Evolutionary conservation across 1,284 basidiomycete species (phyloP), one percentile per base, ranked within the genome.

Genomic region (Clitocybe nebularis): DNA sequence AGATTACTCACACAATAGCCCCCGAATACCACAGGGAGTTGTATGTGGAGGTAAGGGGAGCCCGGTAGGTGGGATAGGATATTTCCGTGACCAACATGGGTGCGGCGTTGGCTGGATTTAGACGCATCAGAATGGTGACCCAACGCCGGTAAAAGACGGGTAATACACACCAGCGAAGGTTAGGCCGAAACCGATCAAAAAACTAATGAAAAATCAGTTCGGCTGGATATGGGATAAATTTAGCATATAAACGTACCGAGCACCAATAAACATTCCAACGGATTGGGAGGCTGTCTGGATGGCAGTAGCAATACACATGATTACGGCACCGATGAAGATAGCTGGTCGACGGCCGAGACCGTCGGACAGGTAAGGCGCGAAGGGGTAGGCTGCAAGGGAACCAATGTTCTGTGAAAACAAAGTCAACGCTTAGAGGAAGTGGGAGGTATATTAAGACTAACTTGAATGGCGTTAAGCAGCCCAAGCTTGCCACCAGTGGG

Each of bases 21-120:
- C 86, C 87, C 16, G 81, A 78, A 54, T 85, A 85, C 84, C 84
- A 89, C 39, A 87, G 76, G n/a, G 82, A 81, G 67, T 89, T 88
- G 68, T 87, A 89, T 28, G 77, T 64, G 2, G 83, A 79, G 3
- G 82, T 88, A 34, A 88, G 62, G 3, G 76, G 77, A 1, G 79
- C 84, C 47, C 89, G 84, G 61, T 91, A 81, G 0, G 75, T 67
- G 3, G 88, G 89, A 60, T 89, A 89, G 0, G 87, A 72, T 17
- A 90, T 65, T 59, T 91, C 89, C 26, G 84, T 81, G 40, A 89
- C 79, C 62, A 89, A 64, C 70, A 88, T 74, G 8, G 84, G 84
- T 3, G 84, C 82, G 28, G 85, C 75, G 49, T 77, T 80, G n/a
- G 75, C 76, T 72, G 36, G 11, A 39, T 43, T n/a, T n/a, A n/a